These are phyloP conservation scores for Kodamaea sp. DNA, from an alignment of 1,139 yeast species.

Conservation along the genomic window DNA sequence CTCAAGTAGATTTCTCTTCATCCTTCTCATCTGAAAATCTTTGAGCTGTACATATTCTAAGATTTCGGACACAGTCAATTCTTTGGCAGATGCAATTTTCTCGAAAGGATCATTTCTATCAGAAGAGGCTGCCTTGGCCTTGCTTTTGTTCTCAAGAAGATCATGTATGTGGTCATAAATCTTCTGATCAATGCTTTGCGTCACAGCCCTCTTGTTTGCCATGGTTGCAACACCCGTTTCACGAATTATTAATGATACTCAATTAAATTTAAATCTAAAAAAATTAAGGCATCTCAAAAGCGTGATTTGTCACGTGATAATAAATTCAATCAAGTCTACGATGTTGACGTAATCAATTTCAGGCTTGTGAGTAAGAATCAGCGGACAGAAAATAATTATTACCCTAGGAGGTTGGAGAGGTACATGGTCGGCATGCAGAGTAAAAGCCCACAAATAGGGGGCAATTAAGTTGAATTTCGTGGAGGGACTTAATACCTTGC, in stretches of 20 bases:
- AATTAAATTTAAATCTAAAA: no score
- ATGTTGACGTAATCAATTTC: no score
- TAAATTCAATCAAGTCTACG: no score
- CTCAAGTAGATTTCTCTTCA: conserved; percentile 58
- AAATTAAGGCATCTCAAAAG: not conserved
- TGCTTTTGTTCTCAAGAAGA: conserved; percentile 53
- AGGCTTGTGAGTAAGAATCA: no score
- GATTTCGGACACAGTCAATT: conserved; percentile 52
- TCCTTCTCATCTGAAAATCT: conserved; percentile 66
- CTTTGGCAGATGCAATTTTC: conserved; percentile 60
- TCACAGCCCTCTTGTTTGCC: conserved; percentile 22
- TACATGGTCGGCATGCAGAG: no score
- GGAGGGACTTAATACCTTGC: no score
- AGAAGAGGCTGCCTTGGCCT: conserved; percentile 22
- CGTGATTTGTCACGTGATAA: not conserved
- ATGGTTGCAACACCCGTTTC: conserved; percentile 5
- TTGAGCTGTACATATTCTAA: conserved; percentile 56
- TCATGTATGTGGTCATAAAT: conserved; percentile 50
- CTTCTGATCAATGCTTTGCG: conserved; percentile 49
- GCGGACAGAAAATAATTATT: no score
- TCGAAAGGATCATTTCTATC: conserved; percentile 33
- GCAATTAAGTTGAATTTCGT: no score
- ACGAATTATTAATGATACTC: no score
- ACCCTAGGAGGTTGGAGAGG: no score
- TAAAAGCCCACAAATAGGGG: no score